These are phyloP conservation scores for Collybiopsis luxurians DNA, from an alignment of 768 basidiomycete species.

Conservation along the genomic window DNA sequence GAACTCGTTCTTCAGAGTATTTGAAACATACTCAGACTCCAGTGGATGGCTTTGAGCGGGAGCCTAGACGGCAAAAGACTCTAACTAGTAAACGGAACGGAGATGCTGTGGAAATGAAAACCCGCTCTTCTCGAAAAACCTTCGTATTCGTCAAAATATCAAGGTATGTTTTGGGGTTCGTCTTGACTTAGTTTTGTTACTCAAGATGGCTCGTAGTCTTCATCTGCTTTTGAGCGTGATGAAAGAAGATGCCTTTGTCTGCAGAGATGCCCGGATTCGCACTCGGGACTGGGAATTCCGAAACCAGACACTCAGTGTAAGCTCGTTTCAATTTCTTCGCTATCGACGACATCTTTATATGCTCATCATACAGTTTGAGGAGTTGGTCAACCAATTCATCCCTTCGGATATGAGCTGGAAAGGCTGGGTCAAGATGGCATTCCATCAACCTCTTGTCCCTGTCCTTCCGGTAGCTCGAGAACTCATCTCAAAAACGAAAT, in stretches of 20 bases:
- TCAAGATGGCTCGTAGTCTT: slow-evolving; percentile 38
- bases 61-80: slow-evolving; percentile 14
- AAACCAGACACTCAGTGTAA: slow-evolving; percentile 80
- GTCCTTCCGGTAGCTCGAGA: slow-evolving; percentile 79
- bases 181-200: slow-evolving; percentile 16
- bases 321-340: slow-evolving; percentile 23
- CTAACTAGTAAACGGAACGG: slow-evolving; percentile 30
- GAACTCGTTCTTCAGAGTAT: slow-evolving; percentile 39
- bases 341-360: slow-evolving; percentile 7
- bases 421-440: slow-evolving; percentile 82
- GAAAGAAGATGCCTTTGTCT: slow-evolving; percentile 84
- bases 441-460: slow-evolving; percentile 75
- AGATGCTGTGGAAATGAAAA: slow-evolving; percentile 81
- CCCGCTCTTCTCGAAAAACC: slow-evolving; percentile 76
- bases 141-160: slow-evolving; percentile 78
- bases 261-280: slow-evolving; percentile 72
- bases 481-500: slow-evolving; percentile 74
- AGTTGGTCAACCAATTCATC: slow-evolving; percentile 75
- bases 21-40: slow-evolving; percentile 18
- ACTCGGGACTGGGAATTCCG: slow-evolving; percentile 80
- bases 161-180: slow-evolving; percentile 42
- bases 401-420: slow-evolving; percentile 77
- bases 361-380: slow-evolving; percentile 57
- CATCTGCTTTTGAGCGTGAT: slow-evolving; percentile 74
- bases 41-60: slow-evolving; percentile 8